Percentiles rank a stretch among this genome's conserved stretches.
These are phyloP conservation scores for Rhododendron simsii DNA, from an alignment of 148 eudicot species.

Conservation along the genomic window DNA sequence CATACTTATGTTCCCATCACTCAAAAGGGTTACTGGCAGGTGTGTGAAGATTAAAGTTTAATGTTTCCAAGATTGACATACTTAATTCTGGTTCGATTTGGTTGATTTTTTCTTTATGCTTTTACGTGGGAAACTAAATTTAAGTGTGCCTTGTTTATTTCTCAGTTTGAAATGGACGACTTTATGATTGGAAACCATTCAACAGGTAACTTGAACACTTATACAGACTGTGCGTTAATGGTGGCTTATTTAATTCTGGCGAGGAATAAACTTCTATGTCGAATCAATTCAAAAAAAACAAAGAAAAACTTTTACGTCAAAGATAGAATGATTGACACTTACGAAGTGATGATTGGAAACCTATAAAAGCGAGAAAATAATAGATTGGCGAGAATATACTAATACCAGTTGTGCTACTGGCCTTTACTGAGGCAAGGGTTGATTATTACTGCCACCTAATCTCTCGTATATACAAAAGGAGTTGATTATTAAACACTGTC, in stretches of 20 bases:
- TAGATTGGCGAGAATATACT: background rate
- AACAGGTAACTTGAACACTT: constrained; percentile 42
- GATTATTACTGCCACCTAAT: background rate
- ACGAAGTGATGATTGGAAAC: background rate
- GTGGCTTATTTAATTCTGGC: background rate
- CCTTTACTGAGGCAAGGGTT: background rate
- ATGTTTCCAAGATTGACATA: background rate
- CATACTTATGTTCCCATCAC: constrained; percentile 77
- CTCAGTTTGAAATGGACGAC: constrained; percentile 84
- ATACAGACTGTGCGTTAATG: background rate
- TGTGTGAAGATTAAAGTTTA: constrained; percentile 16
- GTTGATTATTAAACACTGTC: background rate
- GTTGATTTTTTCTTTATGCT: background rate
- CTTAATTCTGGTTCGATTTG: background rate
- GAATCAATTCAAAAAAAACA: background rate
- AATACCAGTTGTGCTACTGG: background rate
- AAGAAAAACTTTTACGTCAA: background rate
- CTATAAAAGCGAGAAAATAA: background rate
- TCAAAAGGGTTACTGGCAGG: constrained; percentile 87
- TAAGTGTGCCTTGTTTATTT: background rate
- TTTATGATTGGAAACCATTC: constrained; percentile 55
- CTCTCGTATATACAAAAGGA: background rate
- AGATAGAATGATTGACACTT: background rate
- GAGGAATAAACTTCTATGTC: background rate
- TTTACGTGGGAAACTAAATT: background rate